Base-by-base conservation (phyloP, 1,139 yeast species). In the Taphrina flavorubra region DNA sequence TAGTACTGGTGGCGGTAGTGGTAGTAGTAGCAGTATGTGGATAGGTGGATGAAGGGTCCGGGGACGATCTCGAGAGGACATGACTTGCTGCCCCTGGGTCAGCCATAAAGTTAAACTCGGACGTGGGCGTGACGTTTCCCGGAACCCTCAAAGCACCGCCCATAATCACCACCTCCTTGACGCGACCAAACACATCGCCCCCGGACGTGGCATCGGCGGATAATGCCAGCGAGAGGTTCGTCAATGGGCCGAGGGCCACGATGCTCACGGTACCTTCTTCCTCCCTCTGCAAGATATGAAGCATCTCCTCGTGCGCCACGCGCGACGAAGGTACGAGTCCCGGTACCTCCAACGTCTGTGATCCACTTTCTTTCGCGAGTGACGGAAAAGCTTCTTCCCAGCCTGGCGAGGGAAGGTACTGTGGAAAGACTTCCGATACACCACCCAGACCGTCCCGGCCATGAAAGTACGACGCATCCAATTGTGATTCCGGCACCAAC, bases 361-460 rank as follows among this genome's bases (percentile, higher is more conserved):
- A 2, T 2, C 20, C 16, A 14, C 18, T n/a, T 7, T 10, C 18
- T 7, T 16, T 97, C 97, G 79, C 86, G 34, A 51, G 57, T 10
- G 65, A 67, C 20, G 68, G 67, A 31, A 68, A 58, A 60, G 78
- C 78, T 11, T 79, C 78, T 57, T 77, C 71, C 60, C 61, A 57
- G 42, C 73, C 74, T 6, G 70, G 64, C 1, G 77, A 74, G 16
- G 80, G 77, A 2, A 81, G 76, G 66, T 73, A 79, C 53, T 79
- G 77, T 1, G 82, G 81, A 20, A 77, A 75, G 1, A 70, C 56
- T 0, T 70, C 61, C 70, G 80, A 82, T 34, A 79, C 80, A 36
- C 79, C 79, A 6, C 82, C 82, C 10, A 80, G 75, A 1, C 83
- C 83, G 67, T 80, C 83, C 34, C 70, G 58, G 10, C 83, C 83